Base-by-base conservation (phyloP, 2,329 filamentous ascomycete species). In the Calonectria hawksworthii region DNA sequence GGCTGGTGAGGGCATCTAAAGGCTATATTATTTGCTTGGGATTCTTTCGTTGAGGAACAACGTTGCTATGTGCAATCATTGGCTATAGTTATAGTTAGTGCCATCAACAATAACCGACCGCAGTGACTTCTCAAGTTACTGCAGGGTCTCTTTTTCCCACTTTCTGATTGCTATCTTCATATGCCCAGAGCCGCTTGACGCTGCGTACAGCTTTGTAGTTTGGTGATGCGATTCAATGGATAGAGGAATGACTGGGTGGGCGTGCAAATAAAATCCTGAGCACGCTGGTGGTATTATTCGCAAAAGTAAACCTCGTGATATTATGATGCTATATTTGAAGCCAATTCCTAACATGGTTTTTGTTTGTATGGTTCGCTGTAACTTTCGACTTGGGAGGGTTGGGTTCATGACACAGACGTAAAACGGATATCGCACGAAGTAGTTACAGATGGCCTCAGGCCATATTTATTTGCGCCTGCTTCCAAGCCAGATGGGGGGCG, bases 1-100 rank as follows among this genome's bases (percentile, higher is more conserved):
- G 44, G 44, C 56, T 41, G 70, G 73, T 80, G 75, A 74, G 77
- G 38, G 50, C 26, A 44, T 52, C 61, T 26, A 4, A 70, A 13
- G 47, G 38, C 32, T 61, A 50, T 10, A n/a, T 32, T 32, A 16
- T 51, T n/a, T 10, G 30, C 52, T 50, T 56, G 38, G 56, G 59
- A 32, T 47, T 6, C 14, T 44, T 30, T 14, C 18, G 64, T 68
- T 54, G 28, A 26, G 21, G 9, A n/a, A 23, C 30, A 44, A 34
- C 26, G 11, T 41, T 36, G 30, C 30, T 28, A 16, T 26, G 16
- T 9, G 34, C n/a, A 8, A n/a, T 23, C 6, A 38, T 38, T 28
- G 36, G 23, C 23, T 23, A 36, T 26, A 30, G 8, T 21, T 16
- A 8, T 41, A 63, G 18, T 2, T n/a, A 38, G 8, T 38, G 14